These are phyloP conservation scores for Ophiostoma novo-ulmi DNA, from an alignment of 2,329 filamentous ascomycete species.

Conservation along the genomic window DNA sequence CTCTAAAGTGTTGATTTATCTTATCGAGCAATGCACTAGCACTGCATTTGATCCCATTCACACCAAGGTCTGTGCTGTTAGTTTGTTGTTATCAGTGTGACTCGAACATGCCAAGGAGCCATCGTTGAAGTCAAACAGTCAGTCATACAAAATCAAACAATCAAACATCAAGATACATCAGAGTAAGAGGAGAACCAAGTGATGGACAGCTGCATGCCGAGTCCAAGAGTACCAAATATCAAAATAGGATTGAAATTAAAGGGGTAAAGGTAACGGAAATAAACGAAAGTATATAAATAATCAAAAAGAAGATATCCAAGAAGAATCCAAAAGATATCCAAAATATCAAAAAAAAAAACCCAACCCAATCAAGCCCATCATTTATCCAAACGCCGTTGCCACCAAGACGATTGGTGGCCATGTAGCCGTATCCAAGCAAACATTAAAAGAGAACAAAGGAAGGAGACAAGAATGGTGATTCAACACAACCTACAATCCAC, in stretches of 20 bases:
- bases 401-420: background rate
- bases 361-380: conserved; percentile 1
- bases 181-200: background rate
- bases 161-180: background rate
- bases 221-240: background rate
- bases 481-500: background rate
- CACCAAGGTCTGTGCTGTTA: background rate
- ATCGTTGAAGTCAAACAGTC: background rate
- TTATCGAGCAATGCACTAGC: background rate
- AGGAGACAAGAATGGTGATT: background rate
- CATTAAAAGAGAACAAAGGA: conserved; percentile 1
- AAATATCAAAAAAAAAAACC: background rate
- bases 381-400: background rate
- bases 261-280: background rate
- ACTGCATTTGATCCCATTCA: background rate
- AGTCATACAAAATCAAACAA: too few species aligned
- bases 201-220: background rate
- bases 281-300: background rate
- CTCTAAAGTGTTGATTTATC: background rate
- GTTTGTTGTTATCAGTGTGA: background rate
- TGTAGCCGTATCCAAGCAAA: conserved; percentile 4
- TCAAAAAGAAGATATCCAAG: background rate
- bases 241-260: background rate
- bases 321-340: background rate
- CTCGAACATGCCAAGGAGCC: background rate